phyloP scores from a whole-genome alignment of 75 land plant genomes.

The Larix kaempferi region DNA sequence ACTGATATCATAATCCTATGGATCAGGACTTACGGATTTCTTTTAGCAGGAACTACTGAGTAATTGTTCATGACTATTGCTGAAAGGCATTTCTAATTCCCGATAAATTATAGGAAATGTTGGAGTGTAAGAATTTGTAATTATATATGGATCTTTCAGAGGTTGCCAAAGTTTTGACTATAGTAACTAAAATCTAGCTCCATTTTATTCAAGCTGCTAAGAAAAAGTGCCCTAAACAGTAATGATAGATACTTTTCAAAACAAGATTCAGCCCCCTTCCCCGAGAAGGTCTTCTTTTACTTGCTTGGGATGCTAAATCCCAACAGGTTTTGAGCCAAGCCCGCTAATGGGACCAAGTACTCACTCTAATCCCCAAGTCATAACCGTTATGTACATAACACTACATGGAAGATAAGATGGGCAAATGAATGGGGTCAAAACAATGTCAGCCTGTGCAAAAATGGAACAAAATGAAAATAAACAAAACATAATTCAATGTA shows the following conservation, averaged over 20 bases:
- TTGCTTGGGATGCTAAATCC: not conserved
- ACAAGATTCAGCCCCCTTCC: not conserved
- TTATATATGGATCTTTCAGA: not conserved
- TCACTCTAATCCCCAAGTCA: not conserved
- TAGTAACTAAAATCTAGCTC: not conserved
- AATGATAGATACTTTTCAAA: not conserved
- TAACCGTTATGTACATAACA: not conserved
- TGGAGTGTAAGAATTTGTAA: not conserved
- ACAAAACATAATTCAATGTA: not conserved
- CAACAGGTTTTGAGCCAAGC: not conserved
- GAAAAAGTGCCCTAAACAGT: not conserved
- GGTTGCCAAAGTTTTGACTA: not conserved
- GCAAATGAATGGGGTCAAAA: not conserved
- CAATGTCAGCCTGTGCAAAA: not conserved
- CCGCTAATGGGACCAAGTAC: not conserved
- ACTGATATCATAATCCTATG: not conserved
- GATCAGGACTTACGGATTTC: not conserved
- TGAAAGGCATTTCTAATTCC: not conserved
- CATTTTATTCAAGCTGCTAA: not conserved
- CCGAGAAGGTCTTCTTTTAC: not conserved
- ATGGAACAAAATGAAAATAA: too few relatives aligned
- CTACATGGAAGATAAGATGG: not conserved
- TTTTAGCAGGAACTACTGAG: not conserved
- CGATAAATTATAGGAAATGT: not conserved
- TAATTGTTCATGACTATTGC: not conserved